These are phyloP conservation scores for Tolypocladium ophioglossoides DNA, from an alignment of 2,329 filamentous ascomycete species.

Conservation along the genomic window DNA sequence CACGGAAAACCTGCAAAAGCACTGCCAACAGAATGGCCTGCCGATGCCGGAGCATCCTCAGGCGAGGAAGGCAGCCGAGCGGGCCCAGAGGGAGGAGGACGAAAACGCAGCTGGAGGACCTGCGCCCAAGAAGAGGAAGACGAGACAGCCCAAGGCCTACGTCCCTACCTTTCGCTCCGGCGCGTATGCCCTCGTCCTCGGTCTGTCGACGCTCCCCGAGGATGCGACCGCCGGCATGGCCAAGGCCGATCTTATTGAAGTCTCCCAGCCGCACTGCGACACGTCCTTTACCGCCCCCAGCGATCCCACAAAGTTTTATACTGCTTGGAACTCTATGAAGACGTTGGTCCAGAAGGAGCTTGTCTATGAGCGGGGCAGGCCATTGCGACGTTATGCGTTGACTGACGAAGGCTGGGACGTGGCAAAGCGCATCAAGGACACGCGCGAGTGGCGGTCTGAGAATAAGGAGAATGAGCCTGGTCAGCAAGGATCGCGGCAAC, in stretches of 20 bases:
- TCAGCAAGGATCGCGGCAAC: neutral
- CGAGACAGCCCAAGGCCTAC: constrained; percentile 53
- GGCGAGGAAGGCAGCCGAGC: constrained; percentile 26
- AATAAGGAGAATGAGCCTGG: constrained; percentile 5
- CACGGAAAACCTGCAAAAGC: constrained; percentile 45
- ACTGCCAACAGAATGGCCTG: constrained; percentile 57
- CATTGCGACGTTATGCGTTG: constrained; percentile 55
- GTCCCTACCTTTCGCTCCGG: constrained; percentile 65
- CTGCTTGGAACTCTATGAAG: constrained; percentile 77
- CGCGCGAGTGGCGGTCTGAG: constrained; percentile 24
- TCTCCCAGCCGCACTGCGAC: constrained; percentile 62
- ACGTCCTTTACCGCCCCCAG: constrained; percentile 59
- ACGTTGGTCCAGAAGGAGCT: constrained; percentile 63
- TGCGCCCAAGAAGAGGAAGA: constrained; percentile 41
- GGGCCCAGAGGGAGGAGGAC: constrained; percentile 19
- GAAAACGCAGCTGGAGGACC: constrained; percentile 22
- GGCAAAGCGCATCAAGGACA: constrained; percentile 51
- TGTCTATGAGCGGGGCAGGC: constrained; percentile 60
- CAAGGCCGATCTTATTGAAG: constrained; percentile 57
- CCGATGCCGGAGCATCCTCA: constrained; percentile 53
- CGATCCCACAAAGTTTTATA: constrained; percentile 61
- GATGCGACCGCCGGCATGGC: constrained; percentile 44
- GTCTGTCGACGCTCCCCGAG: constrained; percentile 49
- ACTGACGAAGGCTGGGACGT: constrained; percentile 74
- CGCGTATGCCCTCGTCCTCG: constrained; percentile 61